A percentile compares a stretch with the other conserved stretches of the same genome.
Conservation (phyloP, 345 rosid genomes). For the Acer saccharum region DNA sequence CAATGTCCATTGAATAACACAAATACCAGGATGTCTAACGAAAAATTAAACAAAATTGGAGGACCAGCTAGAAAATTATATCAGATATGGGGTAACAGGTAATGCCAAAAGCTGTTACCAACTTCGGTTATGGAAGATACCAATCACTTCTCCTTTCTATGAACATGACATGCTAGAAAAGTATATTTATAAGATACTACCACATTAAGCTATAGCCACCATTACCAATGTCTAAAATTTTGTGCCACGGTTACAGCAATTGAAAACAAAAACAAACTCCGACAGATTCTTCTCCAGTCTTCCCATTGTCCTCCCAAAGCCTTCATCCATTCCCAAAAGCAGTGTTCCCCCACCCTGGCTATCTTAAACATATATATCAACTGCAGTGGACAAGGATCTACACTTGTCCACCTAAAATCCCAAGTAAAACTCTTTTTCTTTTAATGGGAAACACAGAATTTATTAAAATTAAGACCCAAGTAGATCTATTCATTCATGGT, state of each 20-base stretch:
- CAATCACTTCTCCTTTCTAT: not conserved
- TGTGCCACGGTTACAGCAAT: no score
- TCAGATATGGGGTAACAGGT: not conserved
- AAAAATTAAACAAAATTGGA: not conserved
- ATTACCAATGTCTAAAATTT: not conserved
- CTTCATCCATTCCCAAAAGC: not conserved
- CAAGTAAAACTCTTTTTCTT: not conserved
- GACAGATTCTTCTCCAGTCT: not conserved
- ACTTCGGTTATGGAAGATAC: not conserved
- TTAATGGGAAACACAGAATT: no score
- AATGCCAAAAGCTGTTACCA: not conserved
- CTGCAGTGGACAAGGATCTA: not conserved
- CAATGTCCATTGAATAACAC: not conserved
- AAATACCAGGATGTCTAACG: not conserved
- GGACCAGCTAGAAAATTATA: not conserved
- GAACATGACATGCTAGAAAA: not conserved
- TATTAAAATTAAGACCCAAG: not conserved
- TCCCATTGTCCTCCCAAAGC: not conserved
- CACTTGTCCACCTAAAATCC: not conserved
- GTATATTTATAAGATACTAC: not conserved
- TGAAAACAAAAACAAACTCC: constrained; percentile 1
- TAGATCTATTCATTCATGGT: not conserved
- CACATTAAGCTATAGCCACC: constrained; percentile 5
- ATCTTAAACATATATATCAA: not conserved
- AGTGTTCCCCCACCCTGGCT: not conserved